Percentiles rank a stretch among this genome's conserved stretches.
These are phyloP conservation scores for Dillenia suffruticosa DNA, from an alignment of 164 flowering plant genomes.

Conservation along the genomic window DNA sequence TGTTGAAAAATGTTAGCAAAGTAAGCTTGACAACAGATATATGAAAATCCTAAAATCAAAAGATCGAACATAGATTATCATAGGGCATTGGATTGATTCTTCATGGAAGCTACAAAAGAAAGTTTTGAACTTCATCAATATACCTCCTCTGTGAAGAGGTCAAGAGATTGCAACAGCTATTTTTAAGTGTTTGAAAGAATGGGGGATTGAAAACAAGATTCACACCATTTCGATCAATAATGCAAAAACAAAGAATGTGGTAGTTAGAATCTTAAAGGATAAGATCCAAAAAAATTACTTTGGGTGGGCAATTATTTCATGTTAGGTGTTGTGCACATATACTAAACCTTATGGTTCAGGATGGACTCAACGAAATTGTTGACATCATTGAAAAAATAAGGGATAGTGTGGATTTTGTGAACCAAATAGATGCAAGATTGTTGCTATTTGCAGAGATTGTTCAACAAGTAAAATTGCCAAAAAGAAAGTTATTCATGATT, in stretches of 20 bases:
- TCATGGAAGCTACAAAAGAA: slow-evolving; percentile 8
- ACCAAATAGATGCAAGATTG: background rate
- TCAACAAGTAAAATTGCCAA: background rate
- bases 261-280: background rate
- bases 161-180: background rate
- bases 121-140: slow-evolving; percentile 6
- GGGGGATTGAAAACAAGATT: slow-evolving; percentile 13
- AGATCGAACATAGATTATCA: background rate
- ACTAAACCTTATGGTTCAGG: slow-evolving; percentile 7
- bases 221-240: slow-evolving; percentile 10
- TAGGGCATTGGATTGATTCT: slow-evolving; percentile 10
- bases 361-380: background rate
- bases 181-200: slow-evolving; percentile 2
- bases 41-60: background rate
- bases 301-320: slow-evolving; percentile 12
- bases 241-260: slow-evolving; percentile 9
- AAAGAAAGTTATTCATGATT: background rate
- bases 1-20: background rate
- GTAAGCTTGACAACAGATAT: slow-evolving; percentile 1
- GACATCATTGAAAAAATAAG: background rate
- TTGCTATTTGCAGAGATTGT: background rate
- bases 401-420: background rate
- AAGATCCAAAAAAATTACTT: background rate
- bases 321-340: slow-evolving; percentile 10
- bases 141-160: slow-evolving; percentile 13